Conservation (phyloP, 2,329 filamentous ascomycete genomes). For the Phialophora macrospora region DNA sequence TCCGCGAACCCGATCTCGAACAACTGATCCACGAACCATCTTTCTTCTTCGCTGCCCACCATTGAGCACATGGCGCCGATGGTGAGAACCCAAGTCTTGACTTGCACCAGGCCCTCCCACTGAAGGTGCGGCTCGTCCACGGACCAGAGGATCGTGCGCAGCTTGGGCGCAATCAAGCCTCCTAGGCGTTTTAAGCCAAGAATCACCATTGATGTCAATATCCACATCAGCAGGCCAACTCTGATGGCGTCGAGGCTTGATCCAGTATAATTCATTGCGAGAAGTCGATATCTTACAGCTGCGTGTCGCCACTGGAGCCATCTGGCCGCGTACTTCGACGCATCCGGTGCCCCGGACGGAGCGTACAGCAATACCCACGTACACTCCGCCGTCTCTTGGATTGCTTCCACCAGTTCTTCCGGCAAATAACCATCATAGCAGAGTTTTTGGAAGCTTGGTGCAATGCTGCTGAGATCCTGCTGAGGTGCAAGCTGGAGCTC, state of each 20-base stretch:
- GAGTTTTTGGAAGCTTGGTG: slow-evolving; percentile 23
- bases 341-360: slow-evolving; percentile 19
- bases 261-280: slow-evolving; percentile 26
- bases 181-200: slow-evolving; percentile 33
- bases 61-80: slow-evolving; percentile 33
- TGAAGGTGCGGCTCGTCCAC: slow-evolving; percentile 16
- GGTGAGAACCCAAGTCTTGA: slow-evolving; percentile 35
- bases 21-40: slow-evolving; percentile 33
- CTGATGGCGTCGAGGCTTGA: slow-evolving; percentile 30
- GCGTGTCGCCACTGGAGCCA: slow-evolving; percentile 37
- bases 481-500: slow-evolving; percentile 27
- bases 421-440: slow-evolving; percentile 23
- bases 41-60: slow-evolving; percentile 28
- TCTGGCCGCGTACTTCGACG: slow-evolving; percentile 34
- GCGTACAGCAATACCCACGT: slow-evolving; percentile 32
- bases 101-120: slow-evolving; percentile 26
- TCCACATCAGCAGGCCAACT: slow-evolving; percentile 32
- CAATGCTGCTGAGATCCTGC: slow-evolving; percentile 28
- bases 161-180: slow-evolving; percentile 32
- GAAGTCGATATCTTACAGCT: slow-evolving; percentile 31
- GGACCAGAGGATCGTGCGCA: slow-evolving; percentile 22
- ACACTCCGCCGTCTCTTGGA: slow-evolving; percentile 32
- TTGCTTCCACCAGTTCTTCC: slow-evolving; percentile 27
- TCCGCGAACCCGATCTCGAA: slow-evolving; percentile 28
- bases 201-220: slow-evolving; percentile 33